Evolutionary conservation across 2,329 filamentous ascomycete species (phyloP).

Genomic region (Pseudogymnoascus sp.): DNA sequence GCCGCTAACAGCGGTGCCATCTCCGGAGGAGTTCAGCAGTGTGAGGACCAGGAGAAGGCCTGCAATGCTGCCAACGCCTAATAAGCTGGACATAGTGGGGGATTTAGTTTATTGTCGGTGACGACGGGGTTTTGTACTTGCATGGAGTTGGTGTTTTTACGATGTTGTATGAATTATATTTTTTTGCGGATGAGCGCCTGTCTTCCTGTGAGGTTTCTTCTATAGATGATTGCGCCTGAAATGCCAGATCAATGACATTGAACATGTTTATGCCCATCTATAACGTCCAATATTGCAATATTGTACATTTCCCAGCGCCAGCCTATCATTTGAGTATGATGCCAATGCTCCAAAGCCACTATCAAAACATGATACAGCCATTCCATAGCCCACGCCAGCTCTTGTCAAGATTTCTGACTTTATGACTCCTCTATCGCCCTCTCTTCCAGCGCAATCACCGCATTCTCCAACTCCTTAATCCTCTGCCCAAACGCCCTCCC

Average conservation of each 20-base stretch:
- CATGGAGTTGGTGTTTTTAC: conserved; percentile 3
- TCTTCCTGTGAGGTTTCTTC: not conserved
- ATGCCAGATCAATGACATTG: conserved; percentile 3
- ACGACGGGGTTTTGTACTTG: not conserved
- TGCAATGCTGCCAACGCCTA: conserved; percentile 1
- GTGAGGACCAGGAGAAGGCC: conserved; percentile 43
- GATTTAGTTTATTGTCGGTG: not conserved
- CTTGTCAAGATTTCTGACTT: not conserved
- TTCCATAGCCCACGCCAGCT: not conserved
- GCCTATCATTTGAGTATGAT: not conserved
- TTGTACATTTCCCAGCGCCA: not conserved
- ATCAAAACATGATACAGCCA: not conserved
- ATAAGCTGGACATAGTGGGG: not conserved
- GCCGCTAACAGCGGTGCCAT: conserved; percentile 43
- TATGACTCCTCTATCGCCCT: not conserved
- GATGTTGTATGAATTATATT: not conserved
- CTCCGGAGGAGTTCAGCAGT: conserved; percentile 37
- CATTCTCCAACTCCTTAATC: conserved; percentile 37
- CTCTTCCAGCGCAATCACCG: conserved; percentile 29
- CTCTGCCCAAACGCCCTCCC: conserved; percentile 34
- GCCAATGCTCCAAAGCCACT: not conserved
- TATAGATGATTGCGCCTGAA: not conserved
- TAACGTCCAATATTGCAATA: not conserved
- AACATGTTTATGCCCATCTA: not conserved
- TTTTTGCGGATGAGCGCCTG: not conserved